These are phyloP conservation scores for Atkinsonella texensis DNA, from an alignment of 2,329 filamentous ascomycete species.

Conservation along the genomic window DNA sequence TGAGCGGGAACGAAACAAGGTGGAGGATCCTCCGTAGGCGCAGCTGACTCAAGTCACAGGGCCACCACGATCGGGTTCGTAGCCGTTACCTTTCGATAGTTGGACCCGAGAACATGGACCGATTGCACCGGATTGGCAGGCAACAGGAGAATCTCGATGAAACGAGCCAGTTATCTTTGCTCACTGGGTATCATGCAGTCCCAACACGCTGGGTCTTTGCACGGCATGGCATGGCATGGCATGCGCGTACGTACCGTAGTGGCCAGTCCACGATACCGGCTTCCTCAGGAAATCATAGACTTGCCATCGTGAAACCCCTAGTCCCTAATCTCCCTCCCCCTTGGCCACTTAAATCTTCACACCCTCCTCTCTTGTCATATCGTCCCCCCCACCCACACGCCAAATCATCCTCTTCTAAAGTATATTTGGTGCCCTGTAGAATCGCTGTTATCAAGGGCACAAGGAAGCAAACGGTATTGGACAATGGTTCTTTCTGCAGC, in stretches of 20 bases:
- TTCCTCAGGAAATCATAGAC: not conserved
- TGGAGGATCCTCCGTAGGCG: not conserved
- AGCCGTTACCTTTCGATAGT: conserved; percentile 1
- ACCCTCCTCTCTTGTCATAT: not conserved
- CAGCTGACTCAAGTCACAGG: conserved; percentile 10
- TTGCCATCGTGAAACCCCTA: not conserved
- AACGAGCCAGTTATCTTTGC: not conserved
- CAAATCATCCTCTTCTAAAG: not conserved
- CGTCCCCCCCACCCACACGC: not conserved
- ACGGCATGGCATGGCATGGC: not conserved
- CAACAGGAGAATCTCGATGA: not conserved
- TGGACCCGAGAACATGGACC: not conserved
- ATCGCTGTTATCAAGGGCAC: not conserved
- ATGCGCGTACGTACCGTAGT: too few relatives aligned
- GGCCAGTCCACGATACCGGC: not conserved
- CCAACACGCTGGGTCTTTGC: not conserved
- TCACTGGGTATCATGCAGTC: not conserved
- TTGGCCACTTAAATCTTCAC: not conserved
- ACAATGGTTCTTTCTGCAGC: conserved; percentile 8
- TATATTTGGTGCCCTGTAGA: not conserved
- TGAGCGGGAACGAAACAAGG: conserved; percentile 1
- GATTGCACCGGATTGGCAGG: not conserved
- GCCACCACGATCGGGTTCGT: conserved; percentile 3
- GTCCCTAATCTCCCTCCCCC: not conserved
- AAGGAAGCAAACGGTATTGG: not conserved